A percentile compares a stretch with the other conserved stretches of the same genome.
Conservation (phyloP, 73 alveolate genomes). For the Paramecium biaurelia region DNA sequence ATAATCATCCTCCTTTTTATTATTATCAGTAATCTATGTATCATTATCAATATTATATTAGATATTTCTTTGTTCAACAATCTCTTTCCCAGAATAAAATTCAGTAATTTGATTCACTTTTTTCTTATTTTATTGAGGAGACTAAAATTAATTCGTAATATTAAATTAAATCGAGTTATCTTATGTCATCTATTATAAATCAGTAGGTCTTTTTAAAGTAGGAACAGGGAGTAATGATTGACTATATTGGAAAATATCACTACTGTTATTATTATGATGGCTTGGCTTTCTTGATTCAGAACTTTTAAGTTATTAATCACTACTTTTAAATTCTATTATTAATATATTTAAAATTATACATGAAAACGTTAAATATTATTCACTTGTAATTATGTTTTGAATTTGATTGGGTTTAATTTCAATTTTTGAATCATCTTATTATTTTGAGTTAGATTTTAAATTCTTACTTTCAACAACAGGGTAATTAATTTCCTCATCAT, state of each 20-base stretch:
- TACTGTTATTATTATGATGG: not conserved
- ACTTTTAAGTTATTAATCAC: not conserved
- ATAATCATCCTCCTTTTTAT: not conserved
- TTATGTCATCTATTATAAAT: not conserved
- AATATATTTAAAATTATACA: not conserved
- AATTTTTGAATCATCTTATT: not conserved
- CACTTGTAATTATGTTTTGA: not conserved
- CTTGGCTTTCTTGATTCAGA: constrained; percentile 37
- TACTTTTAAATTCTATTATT: not conserved
- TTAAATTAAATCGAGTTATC: not conserved
- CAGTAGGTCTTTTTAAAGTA: not conserved
- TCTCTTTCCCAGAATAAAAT: not conserved
- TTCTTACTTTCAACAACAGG: not conserved
- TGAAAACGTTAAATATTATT: not conserved
- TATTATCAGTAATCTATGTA: not conserved
- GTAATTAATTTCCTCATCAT: not conserved
- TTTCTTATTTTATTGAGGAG: not conserved
- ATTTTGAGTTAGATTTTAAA: not conserved
- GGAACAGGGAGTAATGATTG: not conserved
- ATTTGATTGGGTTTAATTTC: not conserved
- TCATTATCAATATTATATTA: not conserved
- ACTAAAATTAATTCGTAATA: not conserved
- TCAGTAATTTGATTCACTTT: not conserved
- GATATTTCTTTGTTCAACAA: not conserved
- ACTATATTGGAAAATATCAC: constrained; percentile 34